These are phyloP conservation scores for Gymnopilus dilepis DNA, from an alignment of 768 basidiomycete species.

Conservation along the genomic window DNA sequence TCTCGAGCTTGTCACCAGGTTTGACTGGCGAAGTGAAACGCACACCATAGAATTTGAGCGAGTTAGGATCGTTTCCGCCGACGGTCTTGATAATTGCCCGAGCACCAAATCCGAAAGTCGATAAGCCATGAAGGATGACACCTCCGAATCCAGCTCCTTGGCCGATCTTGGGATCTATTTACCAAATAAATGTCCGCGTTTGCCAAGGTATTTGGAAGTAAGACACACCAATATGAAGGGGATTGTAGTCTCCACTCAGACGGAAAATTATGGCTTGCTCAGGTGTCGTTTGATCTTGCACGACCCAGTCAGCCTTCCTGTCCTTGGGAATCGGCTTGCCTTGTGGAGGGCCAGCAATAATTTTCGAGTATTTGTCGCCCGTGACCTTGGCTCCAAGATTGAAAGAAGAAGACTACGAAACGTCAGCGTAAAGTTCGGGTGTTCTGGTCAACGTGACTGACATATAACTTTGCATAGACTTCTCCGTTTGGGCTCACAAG, in stretches of 20 bases:
- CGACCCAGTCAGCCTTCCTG: conserved; percentile 63
- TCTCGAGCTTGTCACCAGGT: conserved; percentile 84
- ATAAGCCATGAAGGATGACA: conserved; percentile 85
- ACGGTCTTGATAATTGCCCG: conserved; percentile 72
- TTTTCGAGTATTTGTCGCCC: conserved; percentile 65
- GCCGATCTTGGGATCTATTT: conserved; percentile 75
- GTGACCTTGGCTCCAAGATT: conserved; percentile 71
- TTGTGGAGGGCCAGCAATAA: conserved; percentile 62
- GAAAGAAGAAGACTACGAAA: conserved; percentile 64
- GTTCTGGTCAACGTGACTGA: conserved; percentile 30
- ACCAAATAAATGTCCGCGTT: not conserved
- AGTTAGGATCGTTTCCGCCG: conserved; percentile 62
- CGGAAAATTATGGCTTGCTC: conserved; percentile 77
- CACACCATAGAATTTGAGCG: conserved; percentile 71
- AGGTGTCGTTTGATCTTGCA: conserved; percentile 64
- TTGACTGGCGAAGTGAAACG: conserved; percentile 85
- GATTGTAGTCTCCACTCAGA: conserved; percentile 81
- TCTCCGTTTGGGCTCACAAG: conserved; percentile 68
- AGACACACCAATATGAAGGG: conserved; percentile 69
- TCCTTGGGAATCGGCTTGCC: conserved; percentile 66
- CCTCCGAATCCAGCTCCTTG: conserved; percentile 78
- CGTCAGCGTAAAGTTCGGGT: not conserved
- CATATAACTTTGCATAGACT: conserved; percentile 67
- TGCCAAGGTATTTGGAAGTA: not conserved
- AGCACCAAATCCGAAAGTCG: conserved; percentile 82